Conservation (phyloP, 2,329 filamentous ascomycete species). For the Microsporum audouinii region DNA sequence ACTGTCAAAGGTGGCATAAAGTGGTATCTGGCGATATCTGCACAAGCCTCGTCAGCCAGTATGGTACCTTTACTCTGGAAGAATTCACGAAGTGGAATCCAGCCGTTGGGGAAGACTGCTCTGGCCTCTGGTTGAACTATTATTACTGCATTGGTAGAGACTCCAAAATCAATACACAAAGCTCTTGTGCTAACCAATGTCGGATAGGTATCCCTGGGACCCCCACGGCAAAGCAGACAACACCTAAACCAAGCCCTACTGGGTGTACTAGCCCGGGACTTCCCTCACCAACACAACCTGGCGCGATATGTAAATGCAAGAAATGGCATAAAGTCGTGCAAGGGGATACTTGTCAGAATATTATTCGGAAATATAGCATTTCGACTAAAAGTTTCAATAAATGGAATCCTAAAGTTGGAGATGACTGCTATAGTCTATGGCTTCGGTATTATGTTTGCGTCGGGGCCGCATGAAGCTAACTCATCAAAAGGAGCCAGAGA, state of each 20-base stretch:
- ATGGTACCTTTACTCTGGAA: neutral
- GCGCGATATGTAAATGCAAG: constrained; percentile 17
- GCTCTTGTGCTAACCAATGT: neutral
- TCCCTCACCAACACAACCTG: constrained; percentile 12
- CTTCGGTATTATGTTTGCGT: constrained; percentile 3
- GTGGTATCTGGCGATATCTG: neutral
- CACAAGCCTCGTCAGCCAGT: neutral
- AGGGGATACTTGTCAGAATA: constrained; percentile 18
- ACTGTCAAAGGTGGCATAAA: constrained; percentile 5
- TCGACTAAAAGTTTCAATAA: constrained; percentile 11
- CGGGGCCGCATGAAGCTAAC: neutral
- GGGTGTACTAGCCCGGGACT: neutral
- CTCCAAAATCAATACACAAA: neutral
- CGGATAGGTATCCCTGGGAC: neutral
- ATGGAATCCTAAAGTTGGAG: constrained; percentile 17
- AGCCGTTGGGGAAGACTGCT: constrained; percentile 3
- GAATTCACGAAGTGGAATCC: constrained; percentile 7
- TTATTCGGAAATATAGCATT: constrained; percentile 15
- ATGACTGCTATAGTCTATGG: neutral
- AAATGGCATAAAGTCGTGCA: constrained; percentile 17
- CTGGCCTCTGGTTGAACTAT: constrained; percentile 7
- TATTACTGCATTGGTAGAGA: constrained; percentile 6
- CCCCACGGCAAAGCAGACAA: neutral
- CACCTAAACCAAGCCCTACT: neutral
- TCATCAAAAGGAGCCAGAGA: neutral